A percentile compares a stretch with the other conserved stretches of the same genome.
These are phyloP conservation scores for Botrytis squamosa DNA, from an alignment of 2,329 filamentous ascomycete genomes.

Conservation along the genomic window DNA sequence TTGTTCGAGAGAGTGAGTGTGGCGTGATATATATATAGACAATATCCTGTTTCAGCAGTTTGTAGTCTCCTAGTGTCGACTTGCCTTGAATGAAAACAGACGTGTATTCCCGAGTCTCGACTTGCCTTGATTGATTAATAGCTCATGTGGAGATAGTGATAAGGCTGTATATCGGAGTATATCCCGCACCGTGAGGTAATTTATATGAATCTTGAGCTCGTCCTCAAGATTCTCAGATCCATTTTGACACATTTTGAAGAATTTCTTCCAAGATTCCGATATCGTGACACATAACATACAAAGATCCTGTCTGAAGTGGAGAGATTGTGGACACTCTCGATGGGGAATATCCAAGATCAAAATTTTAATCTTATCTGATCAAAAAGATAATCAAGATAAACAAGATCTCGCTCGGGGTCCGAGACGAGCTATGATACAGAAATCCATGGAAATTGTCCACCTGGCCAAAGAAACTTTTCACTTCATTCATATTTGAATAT, in stretches of 20 bases:
- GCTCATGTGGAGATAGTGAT: not conserved
- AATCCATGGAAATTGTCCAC: not conserved
- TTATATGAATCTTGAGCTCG: not conserved
- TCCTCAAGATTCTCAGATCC: not conserved
- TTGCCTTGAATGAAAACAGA: not conserved
- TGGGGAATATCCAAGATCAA: not conserved
- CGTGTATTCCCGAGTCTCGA: not conserved
- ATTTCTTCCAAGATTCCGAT: not conserved
- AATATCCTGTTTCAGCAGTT: not conserved
- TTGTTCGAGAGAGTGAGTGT: not conserved
- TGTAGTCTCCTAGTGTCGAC: not conserved
- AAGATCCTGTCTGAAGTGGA: not conserved
- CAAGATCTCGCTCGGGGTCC: not conserved
- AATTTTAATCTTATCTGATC: slow-evolving; percentile 15
- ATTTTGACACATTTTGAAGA: slow-evolving; percentile 3
- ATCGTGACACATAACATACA: not conserved
- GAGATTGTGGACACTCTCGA: not conserved
- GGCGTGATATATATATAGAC: not conserved
- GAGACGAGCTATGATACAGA: not conserved
- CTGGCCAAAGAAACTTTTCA: not conserved
- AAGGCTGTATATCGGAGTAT: not conserved
- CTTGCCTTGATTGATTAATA: not conserved
- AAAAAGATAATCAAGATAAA: slow-evolving; percentile 16
- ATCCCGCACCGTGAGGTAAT: slow-evolving; percentile 2
- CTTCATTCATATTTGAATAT: not conserved